Evolutionary conservation across 75 land plant species (phyloP), one percentile per base, ranked within the genome.

Genomic region (Adiantum capillusveneris): DNA sequence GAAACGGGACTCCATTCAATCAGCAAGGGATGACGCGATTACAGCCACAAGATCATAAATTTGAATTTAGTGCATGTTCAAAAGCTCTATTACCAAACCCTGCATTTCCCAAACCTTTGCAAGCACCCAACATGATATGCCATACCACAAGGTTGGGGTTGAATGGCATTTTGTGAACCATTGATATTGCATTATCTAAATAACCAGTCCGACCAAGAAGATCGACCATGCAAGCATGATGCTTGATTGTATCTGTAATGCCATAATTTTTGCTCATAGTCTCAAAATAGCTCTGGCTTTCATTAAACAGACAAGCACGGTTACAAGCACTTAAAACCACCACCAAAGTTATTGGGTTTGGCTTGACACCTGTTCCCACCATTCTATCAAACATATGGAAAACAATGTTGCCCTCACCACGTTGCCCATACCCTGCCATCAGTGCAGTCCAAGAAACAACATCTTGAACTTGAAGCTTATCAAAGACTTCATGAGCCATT

Each of bases 401-500:
- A 0, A 63, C 67, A 42, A 71, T 71, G n/a, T 11, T 39, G 11
- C 59, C 39, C 45, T 66, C 56, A 28, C 80, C 80, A 58, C 71
- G 74, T 34, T 67, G 65, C 0, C 70, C 75, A n/a, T 54, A 77
- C 11, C 69, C 71, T 11, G 59, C n/a, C 49, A 77, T 72, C 56
- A 77, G 60, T 16, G 67, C 37, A 53, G 66, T 77, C 43, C 25
- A 68, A 43, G 68, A 27, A 54, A 75, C 31, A 7, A 54, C 41
- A 42, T 75, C 70, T 25, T 44, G 74, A 16, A 58, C 26, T 19
- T 44, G 28, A 77, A 80, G 80, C 58, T 55, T 65, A 46, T 74
- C 77, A 36, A 80, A 84, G 65, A 77, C 31, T 65, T 62, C 57
- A 31, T 24, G 28, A 0, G 81, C 87, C 27, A 70, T 79, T 20